Evolutionary conservation across 2,329 filamentous ascomycete species (phyloP).

Genomic region (Ascochyta pisi): DNA sequence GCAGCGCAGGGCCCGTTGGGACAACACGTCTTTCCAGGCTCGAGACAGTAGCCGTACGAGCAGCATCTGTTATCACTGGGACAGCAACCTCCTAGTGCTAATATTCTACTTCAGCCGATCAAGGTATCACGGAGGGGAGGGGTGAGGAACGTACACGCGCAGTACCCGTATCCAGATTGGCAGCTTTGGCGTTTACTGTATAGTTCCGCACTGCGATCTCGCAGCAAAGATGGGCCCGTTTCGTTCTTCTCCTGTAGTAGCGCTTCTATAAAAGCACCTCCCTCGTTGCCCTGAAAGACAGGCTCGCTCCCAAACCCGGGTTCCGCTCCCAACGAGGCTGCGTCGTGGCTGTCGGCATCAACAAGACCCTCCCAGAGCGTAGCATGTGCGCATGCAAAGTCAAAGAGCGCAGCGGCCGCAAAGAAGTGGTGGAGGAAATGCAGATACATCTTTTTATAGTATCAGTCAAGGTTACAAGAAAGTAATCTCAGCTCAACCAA

Average conservation of each 20-base stretch:
- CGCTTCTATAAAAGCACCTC: neutral
- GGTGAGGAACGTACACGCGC: conserved; percentile 12
- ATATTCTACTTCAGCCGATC: neutral
- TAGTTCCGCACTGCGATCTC: conserved; percentile 19
- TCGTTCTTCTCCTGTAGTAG: conserved; percentile 17
- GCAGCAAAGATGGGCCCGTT: conserved; percentile 7
- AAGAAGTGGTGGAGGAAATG: neutral
- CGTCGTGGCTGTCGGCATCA: neutral
- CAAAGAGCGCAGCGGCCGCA: neutral
- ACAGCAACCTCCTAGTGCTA: conserved; percentile 23
- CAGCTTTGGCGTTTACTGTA: conserved; percentile 16
- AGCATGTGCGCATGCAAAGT: neutral
- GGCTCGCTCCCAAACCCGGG: neutral
- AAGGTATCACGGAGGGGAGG: neutral
- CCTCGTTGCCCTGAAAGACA: neutral
- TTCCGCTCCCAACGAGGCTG: neutral
- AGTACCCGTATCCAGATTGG: conserved; percentile 23
- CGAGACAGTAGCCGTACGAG: conserved; percentile 25
- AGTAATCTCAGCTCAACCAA: too few relatives aligned
- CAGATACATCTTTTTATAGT: too few relatives aligned
- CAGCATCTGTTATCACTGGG: conserved; percentile 18
- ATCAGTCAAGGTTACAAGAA: neutral
- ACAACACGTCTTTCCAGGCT: conserved; percentile 24
- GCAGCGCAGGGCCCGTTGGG: conserved; percentile 17
- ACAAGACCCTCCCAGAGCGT: too few relatives aligned